Base-by-base conservation (phyloP, 768 basidiomycete genomes). In the Suillus luteus region DNA sequence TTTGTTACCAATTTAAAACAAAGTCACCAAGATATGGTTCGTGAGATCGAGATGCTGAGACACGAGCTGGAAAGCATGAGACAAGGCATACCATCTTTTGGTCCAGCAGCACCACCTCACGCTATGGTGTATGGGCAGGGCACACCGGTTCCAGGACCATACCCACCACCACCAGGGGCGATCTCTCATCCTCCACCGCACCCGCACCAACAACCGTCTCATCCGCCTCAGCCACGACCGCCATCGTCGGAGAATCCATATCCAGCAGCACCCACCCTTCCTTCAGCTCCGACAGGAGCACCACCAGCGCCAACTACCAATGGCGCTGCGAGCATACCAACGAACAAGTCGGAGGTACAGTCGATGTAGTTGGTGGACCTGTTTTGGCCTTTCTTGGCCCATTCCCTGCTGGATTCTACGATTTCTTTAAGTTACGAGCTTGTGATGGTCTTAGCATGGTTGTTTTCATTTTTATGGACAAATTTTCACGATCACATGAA, bases 1-100 rank as follows among this genome's bases (percentile, higher is more conserved):
- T 95, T 92, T 77, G 91, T 97, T 55, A 76, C 79, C 40, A 85
- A 86, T 62, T 79, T 96, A 68, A 96, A 96, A 75, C 85, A 87
- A 65, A 83, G 80, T 61, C 87, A 93, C 71, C 85, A 88, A 70
- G 88, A 92, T 48, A 86, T 94, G 88, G 79, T 80, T 2, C 83
- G 90, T 64, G 93, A 95, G 73, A 82, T 94, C 49, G 92, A 93
- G 51, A 81, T 87, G 75, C 77, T 95, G 63, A 83, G 91, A 70
- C 87, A 90, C 68, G 93, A 95, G 73, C 71, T 92, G 57, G 91
- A 86, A 27, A 73, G 74, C 64, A 63, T 84, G 62, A 89, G 89
- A 58, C 82, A 86, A 71, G 89, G 87, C 49, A 79, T 83, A 59
- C 76, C 84, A 12, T 73, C 82, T 2, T 88, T 86, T 69, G 76